Evolutionary conservation across 208 protist genomes (phyloP).

Genomic region (Trypanosoma brucei): DNA sequence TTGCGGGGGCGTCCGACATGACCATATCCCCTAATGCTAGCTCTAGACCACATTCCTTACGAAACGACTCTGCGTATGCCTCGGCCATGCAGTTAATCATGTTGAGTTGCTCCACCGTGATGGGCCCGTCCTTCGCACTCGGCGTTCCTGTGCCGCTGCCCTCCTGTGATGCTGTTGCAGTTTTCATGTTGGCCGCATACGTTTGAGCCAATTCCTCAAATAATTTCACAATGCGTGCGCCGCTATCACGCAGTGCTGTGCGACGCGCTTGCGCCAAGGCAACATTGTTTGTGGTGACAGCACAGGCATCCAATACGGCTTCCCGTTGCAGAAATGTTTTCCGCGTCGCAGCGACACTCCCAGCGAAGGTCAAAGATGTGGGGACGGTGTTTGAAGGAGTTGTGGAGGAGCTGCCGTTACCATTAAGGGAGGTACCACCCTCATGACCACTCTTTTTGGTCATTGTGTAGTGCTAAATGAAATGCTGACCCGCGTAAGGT

Average conservation of each 20-base stretch:
- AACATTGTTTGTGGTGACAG: background rate
- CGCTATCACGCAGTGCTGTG: background rate
- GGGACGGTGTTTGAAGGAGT: background rate
- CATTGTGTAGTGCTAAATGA: background rate
- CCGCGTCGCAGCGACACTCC: conserved; percentile 6
- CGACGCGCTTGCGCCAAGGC: conserved; percentile 4
- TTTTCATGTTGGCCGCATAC: background rate
- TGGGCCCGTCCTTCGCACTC: background rate
- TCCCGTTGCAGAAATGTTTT: conserved; percentile 23
- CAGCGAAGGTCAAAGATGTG: background rate
- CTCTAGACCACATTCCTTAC: conserved; percentile 19
- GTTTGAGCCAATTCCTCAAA: conserved; percentile 8
- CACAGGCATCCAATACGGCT: conserved; percentile 20
- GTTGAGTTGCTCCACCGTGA: background rate
- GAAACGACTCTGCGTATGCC: conserved; percentile 6
- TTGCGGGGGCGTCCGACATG: background rate
- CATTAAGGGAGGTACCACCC: background rate
- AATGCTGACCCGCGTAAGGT: too few relatives aligned
- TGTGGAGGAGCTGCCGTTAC: background rate
- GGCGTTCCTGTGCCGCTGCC: background rate
- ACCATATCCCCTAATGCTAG: conserved; percentile 2
- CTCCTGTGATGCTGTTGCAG: background rate
- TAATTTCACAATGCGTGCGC: conserved; percentile 16
- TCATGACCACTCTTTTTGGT: background rate
- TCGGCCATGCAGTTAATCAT: conserved; percentile 6